Conservation (phyloP, 352 stramenopile species). For the Blastocystis sp. region DNA sequence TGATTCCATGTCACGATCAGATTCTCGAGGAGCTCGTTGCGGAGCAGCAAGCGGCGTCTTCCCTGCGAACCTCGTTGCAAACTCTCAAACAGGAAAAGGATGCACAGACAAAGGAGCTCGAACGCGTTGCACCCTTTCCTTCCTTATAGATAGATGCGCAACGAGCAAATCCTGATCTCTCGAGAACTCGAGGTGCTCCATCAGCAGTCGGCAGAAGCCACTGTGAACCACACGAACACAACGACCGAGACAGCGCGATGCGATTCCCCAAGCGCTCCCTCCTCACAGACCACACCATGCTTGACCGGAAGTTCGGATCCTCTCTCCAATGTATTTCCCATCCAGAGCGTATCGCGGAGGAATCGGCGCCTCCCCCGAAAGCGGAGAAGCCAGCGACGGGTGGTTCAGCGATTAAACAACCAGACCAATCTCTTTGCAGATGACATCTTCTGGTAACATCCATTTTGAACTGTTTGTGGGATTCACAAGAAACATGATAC, state of each 20-base stretch:
- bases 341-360: not conserved
- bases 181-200: constrained; percentile 9
- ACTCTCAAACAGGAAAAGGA: constrained; percentile 1
- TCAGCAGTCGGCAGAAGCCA: not conserved
- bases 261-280: not conserved
- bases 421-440: constrained; percentile 33
- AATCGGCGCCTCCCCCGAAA: not conserved
- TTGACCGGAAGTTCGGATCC: not conserved
- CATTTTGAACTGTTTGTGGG: too few species aligned
- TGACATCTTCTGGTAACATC: constrained; percentile 3
- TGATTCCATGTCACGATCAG: too few species aligned
- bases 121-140: not conserved
- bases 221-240: not conserved
- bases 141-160: not conserved
- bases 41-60: not conserved
- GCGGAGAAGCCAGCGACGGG: not conserved
- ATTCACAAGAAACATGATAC: not conserved
- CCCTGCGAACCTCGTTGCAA: not conserved
- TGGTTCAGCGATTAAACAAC: not conserved
- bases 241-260: not conserved
- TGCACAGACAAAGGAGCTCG: not conserved
- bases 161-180: constrained; percentile 14
- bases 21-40: constrained; percentile 34
- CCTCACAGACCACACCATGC: not conserved
- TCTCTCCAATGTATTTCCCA: not conserved